Evolutionary conservation across 352 stramenopile genomes (phyloP).

Genomic region (Globisporangium polare): DNA sequence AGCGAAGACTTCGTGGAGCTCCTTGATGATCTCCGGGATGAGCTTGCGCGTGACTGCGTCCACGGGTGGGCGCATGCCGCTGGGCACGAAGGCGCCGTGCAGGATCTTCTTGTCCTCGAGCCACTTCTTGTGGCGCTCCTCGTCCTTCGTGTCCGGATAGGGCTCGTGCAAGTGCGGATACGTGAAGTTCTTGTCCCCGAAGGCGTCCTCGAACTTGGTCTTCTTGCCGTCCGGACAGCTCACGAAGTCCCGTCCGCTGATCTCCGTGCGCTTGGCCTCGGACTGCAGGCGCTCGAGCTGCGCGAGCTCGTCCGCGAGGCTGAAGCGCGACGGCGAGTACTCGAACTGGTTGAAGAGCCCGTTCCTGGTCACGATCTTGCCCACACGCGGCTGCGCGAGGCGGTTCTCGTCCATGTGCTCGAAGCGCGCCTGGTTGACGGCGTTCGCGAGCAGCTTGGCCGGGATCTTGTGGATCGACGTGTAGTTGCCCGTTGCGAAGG

Average conservation of each 20-base stretch:
- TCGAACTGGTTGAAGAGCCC: conserved; percentile 77
- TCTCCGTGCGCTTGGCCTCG: conserved; percentile 65
- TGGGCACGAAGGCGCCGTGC: conserved; percentile 60
- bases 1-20: conserved; percentile 58
- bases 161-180: conserved; percentile 73
- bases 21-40: conserved; percentile 65
- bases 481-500: conserved; percentile 66
- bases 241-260: conserved; percentile 72
- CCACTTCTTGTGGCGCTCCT: conserved; percentile 54
- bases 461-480: conserved; percentile 68
- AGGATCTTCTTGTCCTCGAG: conserved; percentile 75
- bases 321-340: conserved; percentile 71
- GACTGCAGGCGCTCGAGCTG: conserved; percentile 61
- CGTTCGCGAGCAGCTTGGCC: conserved; percentile 38
- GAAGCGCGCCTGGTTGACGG: conserved; percentile 61
- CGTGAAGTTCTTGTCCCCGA: conserved; percentile 40
- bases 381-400: conserved; percentile 26
- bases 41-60: conserved; percentile 64
- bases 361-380: conserved; percentile 60
- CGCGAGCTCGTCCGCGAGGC: conserved; percentile 51
- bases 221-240: conserved; percentile 35
- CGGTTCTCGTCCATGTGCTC: conserved; percentile 81
- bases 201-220: conserved; percentile 78
- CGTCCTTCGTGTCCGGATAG: conserved; percentile 51
- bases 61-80: conserved; percentile 42